These are phyloP conservation scores for Mycena galericulata DNA, from an alignment of 768 basidiomycete species.

Conservation along the genomic window DNA sequence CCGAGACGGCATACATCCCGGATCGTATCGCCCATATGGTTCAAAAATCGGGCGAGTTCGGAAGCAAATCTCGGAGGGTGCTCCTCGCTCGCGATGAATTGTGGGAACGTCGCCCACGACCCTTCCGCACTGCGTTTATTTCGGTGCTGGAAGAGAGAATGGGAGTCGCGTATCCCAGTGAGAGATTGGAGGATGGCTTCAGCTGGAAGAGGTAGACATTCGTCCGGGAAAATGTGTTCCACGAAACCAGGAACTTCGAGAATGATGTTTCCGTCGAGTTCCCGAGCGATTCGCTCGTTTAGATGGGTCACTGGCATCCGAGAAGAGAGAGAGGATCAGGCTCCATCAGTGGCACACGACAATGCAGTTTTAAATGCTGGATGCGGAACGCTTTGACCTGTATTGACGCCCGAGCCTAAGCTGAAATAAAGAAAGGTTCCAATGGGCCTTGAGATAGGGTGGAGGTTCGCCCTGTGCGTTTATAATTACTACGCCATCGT, in stretches of 20 bases:
- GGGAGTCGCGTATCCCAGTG: slow-evolving; percentile 6
- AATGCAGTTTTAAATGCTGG: slow-evolving; percentile 2
- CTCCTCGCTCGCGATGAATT: background rate
- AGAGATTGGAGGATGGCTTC: background rate
- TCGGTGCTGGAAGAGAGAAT: slow-evolving; percentile 7
- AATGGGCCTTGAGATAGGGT: no score
- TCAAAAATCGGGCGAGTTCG: slow-evolving; percentile 12
- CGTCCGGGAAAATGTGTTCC: slow-evolving; percentile 21
- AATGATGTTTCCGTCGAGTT: slow-evolving; percentile 9
- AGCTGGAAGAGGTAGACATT: slow-evolving; percentile 13
- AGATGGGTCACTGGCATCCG: slow-evolving; percentile 13
- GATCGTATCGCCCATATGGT: slow-evolving; percentile 7
- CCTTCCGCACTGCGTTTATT: background rate
- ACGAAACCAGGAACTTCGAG: slow-evolving; percentile 8
- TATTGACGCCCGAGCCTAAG: no score
- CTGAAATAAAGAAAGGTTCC: no score
- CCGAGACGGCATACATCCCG: slow-evolving; percentile 8
- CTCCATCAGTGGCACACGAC: slow-evolving; percentile 3
- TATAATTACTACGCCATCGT: no score
- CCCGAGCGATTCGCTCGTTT: background rate
- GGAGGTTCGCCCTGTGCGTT: no score
- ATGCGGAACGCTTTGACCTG: no score
- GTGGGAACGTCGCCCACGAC: slow-evolving; percentile 17
- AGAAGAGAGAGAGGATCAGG: background rate
- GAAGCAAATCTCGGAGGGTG: background rate